Base-by-base conservation (phyloP, 768 basidiomycete genomes). In the Dentipellis sp. region DNA sequence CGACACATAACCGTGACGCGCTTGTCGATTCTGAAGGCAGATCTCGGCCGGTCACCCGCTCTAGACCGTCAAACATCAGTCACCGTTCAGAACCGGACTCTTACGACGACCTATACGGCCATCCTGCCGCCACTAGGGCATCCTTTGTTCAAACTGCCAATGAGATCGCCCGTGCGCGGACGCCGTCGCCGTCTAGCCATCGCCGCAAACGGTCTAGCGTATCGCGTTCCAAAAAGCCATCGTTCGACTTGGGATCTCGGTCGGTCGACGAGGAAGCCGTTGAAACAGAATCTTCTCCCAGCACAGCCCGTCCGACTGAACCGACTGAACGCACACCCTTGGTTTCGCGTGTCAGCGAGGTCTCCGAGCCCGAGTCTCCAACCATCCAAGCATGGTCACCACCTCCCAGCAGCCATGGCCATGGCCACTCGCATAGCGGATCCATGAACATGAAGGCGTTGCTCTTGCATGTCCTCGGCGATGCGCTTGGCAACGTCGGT, bases 381-480 rank as follows among this genome's bases (percentile, higher is more conserved):
- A 46, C 46, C 36, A 34, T 40, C 39, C 51, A 37, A 37, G 58
- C 23, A 4, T 54, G 39, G 53, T 42, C 56, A 35, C 29, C 56
- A 23, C 46, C 62, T 63, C 53, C 58, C 57, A 16, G 53, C n/a
- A 45, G 5, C 29, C 64, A 58, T 19, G 63, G 59, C 9, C 69
- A 71, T 46, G 55, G 73, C 67, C 72, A 79, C 66, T 61, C 71
- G 19, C 82, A 84, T 63, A 71, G 72, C 9, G 85, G 84, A 0
- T 91, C 86, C 0, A 98, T 99, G 97, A 99, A 98, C 71, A 97
- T 98, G 94, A 87, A 77, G n/a, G 97, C 94, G 34, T 77, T 99
- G 1, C 75, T 98, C 35, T 72, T 99, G 29, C 97, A 99, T 69
- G 97, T 98, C 39, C 69, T 99, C 47, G 95, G 95, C 36, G 95